Conservation (phyloP, 2,329 filamentous ascomycete genomes). For the Myriangium duriaei region DNA sequence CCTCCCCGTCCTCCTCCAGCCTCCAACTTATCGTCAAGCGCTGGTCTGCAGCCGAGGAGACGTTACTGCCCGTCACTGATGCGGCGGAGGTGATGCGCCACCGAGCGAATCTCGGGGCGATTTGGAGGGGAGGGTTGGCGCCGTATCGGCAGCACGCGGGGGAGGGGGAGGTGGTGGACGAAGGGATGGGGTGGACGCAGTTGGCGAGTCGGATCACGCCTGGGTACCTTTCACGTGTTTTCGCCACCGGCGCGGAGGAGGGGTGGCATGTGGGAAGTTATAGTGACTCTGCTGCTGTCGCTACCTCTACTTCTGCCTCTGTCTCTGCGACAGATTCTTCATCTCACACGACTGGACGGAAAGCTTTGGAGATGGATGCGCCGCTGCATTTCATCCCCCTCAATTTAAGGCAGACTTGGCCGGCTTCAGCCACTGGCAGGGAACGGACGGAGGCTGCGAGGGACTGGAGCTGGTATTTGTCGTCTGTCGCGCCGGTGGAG, state of each 20-base stretch:
- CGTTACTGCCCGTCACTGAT: slow-evolving; percentile 30
- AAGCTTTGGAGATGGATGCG: slow-evolving; percentile 28
- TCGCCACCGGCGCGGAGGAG: slow-evolving; percentile 31
- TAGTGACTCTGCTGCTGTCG: slow-evolving; percentile 49
- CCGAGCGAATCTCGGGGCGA: slow-evolving; percentile 42
- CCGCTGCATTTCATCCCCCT: slow-evolving; percentile 45
- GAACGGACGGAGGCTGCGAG: slow-evolving; percentile 50
- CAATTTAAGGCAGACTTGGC: slow-evolving; percentile 51
- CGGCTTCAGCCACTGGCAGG: slow-evolving; percentile 46
- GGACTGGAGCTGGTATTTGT: slow-evolving; percentile 50
- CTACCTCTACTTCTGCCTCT: slow-evolving; percentile 33
- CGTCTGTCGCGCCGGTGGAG: slow-evolving; percentile 33
- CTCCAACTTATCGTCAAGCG: slow-evolving; percentile 41
- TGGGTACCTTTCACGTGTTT: slow-evolving; percentile 38
- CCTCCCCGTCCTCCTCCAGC: slow-evolving; percentile 12
- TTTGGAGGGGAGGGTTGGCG: slow-evolving; percentile 42
- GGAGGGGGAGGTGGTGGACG: slow-evolving; percentile 26
- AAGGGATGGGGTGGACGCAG: slow-evolving; percentile 42
- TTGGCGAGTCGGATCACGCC: slow-evolving; percentile 40
- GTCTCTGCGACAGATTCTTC: no score
- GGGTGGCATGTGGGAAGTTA: slow-evolving; percentile 46
- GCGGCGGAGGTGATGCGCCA: slow-evolving; percentile 33
- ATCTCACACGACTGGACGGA: no score
- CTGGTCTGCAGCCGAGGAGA: slow-evolving; percentile 40
- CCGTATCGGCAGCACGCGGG: slow-evolving; percentile 34